phyloP scores from a whole-genome alignment of 1,284 basidiomycete genomes.

The Anthracocystis panici-leucophaei region DNA sequence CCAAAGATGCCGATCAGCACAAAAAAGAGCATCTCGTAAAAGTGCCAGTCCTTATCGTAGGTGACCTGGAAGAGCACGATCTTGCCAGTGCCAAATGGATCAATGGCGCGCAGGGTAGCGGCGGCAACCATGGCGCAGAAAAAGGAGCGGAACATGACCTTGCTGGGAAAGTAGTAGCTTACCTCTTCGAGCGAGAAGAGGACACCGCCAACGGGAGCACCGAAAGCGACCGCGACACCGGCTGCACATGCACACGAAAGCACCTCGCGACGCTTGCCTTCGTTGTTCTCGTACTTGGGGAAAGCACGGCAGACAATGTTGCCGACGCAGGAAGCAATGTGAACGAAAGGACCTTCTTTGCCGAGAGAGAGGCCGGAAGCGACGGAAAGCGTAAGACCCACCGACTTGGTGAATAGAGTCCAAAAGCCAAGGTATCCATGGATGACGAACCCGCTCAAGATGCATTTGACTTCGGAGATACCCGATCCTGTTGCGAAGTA shows the following conservation, averaged over 20 bases:
- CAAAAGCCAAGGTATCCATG: constrained; percentile 94
- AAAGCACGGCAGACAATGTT: constrained; percentile 92
- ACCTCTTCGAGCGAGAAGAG: constrained; percentile 70
- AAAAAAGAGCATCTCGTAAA: constrained; percentile 82
- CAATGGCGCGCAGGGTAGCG: constrained; percentile 75
- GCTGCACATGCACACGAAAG: constrained; percentile 71
- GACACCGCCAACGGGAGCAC: constrained; percentile 74
- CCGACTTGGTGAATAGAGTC: constrained; percentile 87
- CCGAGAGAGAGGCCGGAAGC: constrained; percentile 39
- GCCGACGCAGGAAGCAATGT: constrained; percentile 92
- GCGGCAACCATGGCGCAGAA: constrained; percentile 67
- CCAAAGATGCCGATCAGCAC: constrained; percentile 79
- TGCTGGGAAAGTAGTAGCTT: constrained; percentile 69
- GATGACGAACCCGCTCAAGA: constrained; percentile 90
- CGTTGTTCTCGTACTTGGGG: constrained; percentile 80
- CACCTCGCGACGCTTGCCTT: constrained; percentile 72
- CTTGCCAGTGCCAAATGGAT: constrained; percentile 82
- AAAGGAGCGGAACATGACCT: constrained; percentile 71
- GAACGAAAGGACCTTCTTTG: constrained; percentile 96
- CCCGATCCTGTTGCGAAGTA: constrained; percentile 89
- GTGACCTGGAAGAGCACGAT: constrained; percentile 79
- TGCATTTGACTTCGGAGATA: constrained; percentile 97
- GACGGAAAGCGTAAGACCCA: constrained; percentile 83
- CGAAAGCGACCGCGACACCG: constrained; percentile 77
- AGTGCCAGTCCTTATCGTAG: constrained; percentile 92